Percentiles rank a stretch among this genome's conserved stretches.
Evolutionary conservation across 345 rosid species (phyloP).

Genomic region (Pistacia atlantica): DNA sequence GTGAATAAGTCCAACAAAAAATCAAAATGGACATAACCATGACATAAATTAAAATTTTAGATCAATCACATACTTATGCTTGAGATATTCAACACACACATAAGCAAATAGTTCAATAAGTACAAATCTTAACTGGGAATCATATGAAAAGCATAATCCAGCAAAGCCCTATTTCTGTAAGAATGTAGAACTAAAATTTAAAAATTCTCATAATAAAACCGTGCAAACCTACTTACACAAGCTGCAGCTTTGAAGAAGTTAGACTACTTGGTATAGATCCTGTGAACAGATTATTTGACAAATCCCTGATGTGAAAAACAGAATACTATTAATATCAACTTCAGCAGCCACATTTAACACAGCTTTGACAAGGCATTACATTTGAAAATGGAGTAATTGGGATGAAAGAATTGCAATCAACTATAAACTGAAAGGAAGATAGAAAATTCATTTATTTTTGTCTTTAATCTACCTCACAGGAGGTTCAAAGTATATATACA

Average conservation of each 20-base stretch:
- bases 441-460: not conserved
- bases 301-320: constrained; percentile 56
- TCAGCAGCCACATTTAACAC: not conserved
- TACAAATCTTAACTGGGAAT: not conserved
- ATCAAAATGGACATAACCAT: no score
- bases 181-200: not conserved
- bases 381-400: not conserved
- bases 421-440: not conserved
- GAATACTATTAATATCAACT: constrained; percentile 8
- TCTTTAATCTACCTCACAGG: not conserved
- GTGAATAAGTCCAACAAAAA: no score
- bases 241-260: constrained; percentile 65
- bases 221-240: constrained; percentile 54
- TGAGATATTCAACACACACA: not conserved
- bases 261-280: constrained; percentile 91
- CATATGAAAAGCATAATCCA: not conserved
- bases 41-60: not conserved
- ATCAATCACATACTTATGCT: not conserved
- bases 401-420: not conserved
- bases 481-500: not conserved
- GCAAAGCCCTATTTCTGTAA: not conserved
- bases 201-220: not conserved
- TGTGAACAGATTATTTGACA: constrained; percentile 74
- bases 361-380: constrained; percentile 7
- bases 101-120: not conserved